phyloP scores from a whole-genome alignment of 2,329 filamentous ascomycete species.

The Colletotrichum sp. region DNA sequence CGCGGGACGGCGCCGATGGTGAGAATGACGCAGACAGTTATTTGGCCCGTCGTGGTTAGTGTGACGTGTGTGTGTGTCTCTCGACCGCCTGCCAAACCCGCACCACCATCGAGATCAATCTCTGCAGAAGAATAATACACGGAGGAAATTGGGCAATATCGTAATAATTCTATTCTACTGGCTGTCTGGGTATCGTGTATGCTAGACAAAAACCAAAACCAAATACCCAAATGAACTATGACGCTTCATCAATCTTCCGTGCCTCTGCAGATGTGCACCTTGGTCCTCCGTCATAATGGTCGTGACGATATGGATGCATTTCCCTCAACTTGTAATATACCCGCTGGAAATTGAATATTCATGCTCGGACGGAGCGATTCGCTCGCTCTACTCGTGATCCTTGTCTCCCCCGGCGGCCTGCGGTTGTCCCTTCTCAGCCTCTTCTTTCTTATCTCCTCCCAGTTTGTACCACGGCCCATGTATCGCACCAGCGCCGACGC shows the following conservation, averaged over 20 bases:
- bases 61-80: background rate
- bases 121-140: background rate
- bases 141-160: background rate
- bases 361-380: background rate
- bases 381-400: background rate
- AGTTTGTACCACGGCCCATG: conserved; percentile 17
- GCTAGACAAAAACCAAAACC: background rate
- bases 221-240: background rate
- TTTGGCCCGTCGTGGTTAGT: background rate
- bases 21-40: background rate
- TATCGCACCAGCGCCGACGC: conserved; percentile 1
- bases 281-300: background rate
- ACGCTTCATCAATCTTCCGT: background rate
- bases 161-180: background rate
- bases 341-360: background rate
- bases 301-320: background rate
- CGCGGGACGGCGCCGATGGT: background rate
- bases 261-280: background rate
- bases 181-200: background rate
- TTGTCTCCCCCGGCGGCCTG: background rate
- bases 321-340: background rate
- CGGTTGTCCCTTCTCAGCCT: background rate
- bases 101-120: background rate
- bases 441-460: background rate
- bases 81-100: background rate